A percentile compares a stretch with the other conserved stretches of the same genome.
Conservation (phyloP, 2,329 filamentous ascomycete genomes). For the Diaporthe amygdali region DNA sequence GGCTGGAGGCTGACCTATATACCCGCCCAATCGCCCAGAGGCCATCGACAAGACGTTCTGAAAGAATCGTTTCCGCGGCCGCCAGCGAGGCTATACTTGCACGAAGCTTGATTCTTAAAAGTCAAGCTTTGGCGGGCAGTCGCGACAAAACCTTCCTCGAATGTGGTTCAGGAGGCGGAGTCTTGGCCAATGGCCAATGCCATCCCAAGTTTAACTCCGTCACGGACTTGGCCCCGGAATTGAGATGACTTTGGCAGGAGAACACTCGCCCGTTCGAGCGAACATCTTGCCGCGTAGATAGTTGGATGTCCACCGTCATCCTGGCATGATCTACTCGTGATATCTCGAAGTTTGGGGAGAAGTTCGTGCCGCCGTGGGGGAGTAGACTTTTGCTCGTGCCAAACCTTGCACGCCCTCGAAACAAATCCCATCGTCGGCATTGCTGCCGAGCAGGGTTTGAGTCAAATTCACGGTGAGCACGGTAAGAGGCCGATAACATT, state of each 20-base stretch:
- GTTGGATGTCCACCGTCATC: neutral
- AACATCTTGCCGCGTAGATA: neutral
- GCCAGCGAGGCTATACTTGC: neutral
- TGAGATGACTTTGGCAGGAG: neutral
- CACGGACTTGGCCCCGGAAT: neutral
- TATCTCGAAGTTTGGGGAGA: too few relatives aligned
- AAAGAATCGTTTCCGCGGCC: neutral
- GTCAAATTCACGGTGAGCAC: neutral
- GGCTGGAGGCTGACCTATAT: neutral
- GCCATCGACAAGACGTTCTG: neutral
- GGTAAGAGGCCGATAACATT: neutral
- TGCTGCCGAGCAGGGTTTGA: neutral
- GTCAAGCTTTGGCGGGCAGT: neutral
- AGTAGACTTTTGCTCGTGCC: neutral
- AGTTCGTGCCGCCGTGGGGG: neutral
- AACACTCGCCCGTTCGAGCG: neutral
- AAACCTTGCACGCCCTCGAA: neutral
- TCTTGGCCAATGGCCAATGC: slow-evolving; percentile 11
- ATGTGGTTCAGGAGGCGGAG: slow-evolving; percentile 17
- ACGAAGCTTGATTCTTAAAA: neutral
- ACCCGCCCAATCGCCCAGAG: neutral
- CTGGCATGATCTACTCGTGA: neutral
- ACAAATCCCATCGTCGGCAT: neutral
- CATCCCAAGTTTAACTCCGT: neutral
- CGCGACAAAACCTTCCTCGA: slow-evolving; percentile 12